These are phyloP conservation scores for Geosiphon pyriformis DNA, from an alignment of 192 early-diverging fungal genomes.

Conservation along the genomic window DNA sequence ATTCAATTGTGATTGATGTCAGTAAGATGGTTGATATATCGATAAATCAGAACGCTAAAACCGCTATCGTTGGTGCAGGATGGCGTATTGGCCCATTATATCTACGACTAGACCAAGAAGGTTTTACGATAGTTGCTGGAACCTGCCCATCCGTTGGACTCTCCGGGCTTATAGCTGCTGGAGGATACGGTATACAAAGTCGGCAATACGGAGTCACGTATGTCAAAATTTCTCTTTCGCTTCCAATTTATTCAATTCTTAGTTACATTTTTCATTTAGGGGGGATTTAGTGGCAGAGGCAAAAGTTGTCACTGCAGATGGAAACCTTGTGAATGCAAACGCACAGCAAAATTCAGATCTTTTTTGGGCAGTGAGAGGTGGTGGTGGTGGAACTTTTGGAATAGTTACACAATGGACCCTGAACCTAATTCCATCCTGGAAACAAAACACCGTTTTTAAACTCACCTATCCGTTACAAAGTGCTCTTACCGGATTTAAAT, in stretches of 20 bases:
- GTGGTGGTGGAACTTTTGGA: conserved; percentile 37
- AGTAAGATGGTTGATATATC: conserved; percentile 30
- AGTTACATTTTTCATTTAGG: conserved; percentile 37
- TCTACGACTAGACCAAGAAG: conserved; percentile 22
- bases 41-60: conserved; percentile 9
- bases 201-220: conserved; percentile 41
- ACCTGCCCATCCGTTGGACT: conserved; percentile 49
- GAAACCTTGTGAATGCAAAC: conserved; percentile 35
- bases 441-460: neutral
- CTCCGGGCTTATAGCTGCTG: conserved; percentile 42
- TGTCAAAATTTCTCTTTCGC: neutral
- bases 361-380: conserved; percentile 60
- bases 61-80: conserved; percentile 39
- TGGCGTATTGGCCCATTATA: conserved; percentile 48
- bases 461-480: neutral
- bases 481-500: neutral
- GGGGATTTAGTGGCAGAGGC: conserved; percentile 48
- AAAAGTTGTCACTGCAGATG: conserved; percentile 47
- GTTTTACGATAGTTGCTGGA: conserved; percentile 37
- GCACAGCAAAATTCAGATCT: conserved; percentile 40
- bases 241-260: too few relatives aligned
- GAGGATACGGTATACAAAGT: conserved; percentile 45
- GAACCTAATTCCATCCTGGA: conserved; percentile 22
- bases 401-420: conserved; percentile 33
- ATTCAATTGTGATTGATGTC: conserved; percentile 46